Percentiles rank a stretch among this genome's conserved stretches.
These are phyloP conservation scores for Hypomontagnella monticulosa DNA, from an alignment of 495 filamentous ascomycete genomes.

Conservation along the genomic window DNA sequence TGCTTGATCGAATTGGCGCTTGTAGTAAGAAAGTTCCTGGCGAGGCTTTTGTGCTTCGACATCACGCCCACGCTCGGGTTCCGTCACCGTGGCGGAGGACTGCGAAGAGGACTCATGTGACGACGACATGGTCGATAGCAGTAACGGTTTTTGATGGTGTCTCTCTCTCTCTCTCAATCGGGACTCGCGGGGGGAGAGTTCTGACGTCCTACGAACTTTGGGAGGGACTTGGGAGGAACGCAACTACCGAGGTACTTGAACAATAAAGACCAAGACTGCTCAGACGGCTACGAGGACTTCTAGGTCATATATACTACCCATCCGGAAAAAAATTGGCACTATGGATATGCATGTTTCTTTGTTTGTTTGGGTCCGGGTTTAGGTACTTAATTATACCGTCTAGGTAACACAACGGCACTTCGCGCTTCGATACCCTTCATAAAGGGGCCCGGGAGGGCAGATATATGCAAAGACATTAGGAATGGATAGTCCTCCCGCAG, in stretches of 20 bases:
- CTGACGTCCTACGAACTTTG: not conserved
- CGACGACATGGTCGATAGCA: slow-evolving; percentile 23
- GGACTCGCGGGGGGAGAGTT: not conserved
- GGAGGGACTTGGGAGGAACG: not conserved
- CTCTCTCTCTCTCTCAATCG: not conserved
- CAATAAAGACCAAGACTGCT: not conserved
- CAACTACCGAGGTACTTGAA: not conserved
- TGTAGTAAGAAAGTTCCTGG: slow-evolving; percentile 31
- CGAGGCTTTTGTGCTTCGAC: slow-evolving; percentile 27
- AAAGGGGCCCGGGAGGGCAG: not conserved
- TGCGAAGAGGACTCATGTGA: slow-evolving; percentile 30
- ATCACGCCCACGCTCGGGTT: slow-evolving; percentile 18
- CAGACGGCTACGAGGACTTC: not conserved
- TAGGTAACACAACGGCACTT: slow-evolving; percentile 9
- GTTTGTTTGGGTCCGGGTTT: slow-evolving; percentile 14
- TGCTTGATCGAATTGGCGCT: slow-evolving; percentile 49
- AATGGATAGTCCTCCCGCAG: not conserved
- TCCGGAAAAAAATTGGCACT: not conserved
- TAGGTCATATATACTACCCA: not conserved
- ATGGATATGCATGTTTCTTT: slow-evolving; percentile 1
- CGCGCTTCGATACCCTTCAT: slow-evolving; percentile 1
- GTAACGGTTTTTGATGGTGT: not conserved
- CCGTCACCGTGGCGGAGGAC: slow-evolving; percentile 35
- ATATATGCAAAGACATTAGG: not conserved
- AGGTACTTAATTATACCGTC: slow-evolving; percentile 14